Evolutionary conservation across 805 yeast species (phyloP).

Genomic region (Blastobotrys americana): DNA sequence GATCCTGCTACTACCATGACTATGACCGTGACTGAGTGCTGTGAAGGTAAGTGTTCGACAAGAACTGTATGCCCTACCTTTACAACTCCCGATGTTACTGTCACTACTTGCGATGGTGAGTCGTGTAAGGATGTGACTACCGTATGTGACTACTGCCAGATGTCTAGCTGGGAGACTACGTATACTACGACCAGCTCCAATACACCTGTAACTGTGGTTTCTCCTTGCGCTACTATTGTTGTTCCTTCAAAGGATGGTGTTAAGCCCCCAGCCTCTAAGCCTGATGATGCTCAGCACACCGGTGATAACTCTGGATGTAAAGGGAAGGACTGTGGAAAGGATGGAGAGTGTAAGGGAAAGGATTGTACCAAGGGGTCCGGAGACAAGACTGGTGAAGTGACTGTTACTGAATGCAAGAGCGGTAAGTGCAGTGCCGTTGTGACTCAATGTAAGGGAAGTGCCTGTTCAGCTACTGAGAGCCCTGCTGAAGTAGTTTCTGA

Average conservation of each 20-base stretch:
- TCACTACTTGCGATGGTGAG: slow-evolving; percentile 8
- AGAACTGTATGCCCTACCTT: slow-evolving; percentile 10
- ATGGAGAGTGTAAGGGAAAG: not conserved
- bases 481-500: not conserved
- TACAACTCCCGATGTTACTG: slow-evolving; percentile 12
- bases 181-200: slow-evolving; percentile 10
- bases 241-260: slow-evolving; percentile 1
- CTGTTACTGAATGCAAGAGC: too few species aligned
- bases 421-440: too few species aligned
- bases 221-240: slow-evolving; percentile 15
- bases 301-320: not conserved
- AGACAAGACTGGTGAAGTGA: not conserved
- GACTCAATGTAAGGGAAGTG: not conserved
- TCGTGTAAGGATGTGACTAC: slow-evolving; percentile 7
- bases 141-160: slow-evolving; percentile 10
- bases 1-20: slow-evolving; percentile 2
- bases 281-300: too few species aligned
- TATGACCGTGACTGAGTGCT: slow-evolving; percentile 14
- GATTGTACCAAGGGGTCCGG: not conserved
- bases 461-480: not conserved
- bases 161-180: slow-evolving; percentile 10
- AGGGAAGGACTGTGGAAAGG: not conserved
- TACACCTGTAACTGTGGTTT: slow-evolving; percentile 15
- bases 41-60: slow-evolving; percentile 16
- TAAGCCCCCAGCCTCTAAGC: slow-evolving; percentile 1